Conservation (phyloP, 1,284 basidiomycete genomes). For the Ceratobasidium sp. region DNA sequence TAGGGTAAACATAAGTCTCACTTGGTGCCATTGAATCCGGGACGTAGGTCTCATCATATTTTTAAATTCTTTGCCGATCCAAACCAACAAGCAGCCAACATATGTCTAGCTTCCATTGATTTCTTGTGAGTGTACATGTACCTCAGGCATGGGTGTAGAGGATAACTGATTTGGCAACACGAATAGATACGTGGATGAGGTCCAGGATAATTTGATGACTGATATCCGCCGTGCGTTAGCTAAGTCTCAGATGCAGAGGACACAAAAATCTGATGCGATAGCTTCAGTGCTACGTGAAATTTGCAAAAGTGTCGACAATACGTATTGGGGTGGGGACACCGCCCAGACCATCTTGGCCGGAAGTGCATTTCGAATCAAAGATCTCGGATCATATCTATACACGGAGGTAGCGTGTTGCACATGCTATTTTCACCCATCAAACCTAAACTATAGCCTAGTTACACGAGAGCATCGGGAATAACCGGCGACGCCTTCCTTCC, state of each 20-base stretch:
- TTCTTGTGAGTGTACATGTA: not conserved
- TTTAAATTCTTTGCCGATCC: not conserved
- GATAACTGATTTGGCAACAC: not conserved
- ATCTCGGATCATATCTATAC: conserved; percentile 69
- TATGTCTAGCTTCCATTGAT: not conserved
- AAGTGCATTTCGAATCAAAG: conserved; percentile 73
- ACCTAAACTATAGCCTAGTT: no score
- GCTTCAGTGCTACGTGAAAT: conserved; percentile 64
- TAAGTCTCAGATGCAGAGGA: not conserved
- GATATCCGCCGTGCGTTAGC: conserved; percentile 11
- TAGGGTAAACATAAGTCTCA: not conserved
- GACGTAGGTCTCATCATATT: not conserved
- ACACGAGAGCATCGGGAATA: not conserved
- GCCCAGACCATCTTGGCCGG: conserved; percentile 77
- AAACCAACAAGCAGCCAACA: not conserved
- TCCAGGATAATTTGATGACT: conserved; percentile 31
- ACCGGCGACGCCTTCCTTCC: not conserved
- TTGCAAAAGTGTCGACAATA: conserved; percentile 66
- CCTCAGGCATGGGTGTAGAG: not conserved
- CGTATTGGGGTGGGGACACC: conserved; percentile 81
- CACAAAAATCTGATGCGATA: not conserved
- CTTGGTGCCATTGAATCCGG: no score
- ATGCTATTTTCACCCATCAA: no score
- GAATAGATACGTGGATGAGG: conserved; percentile 30
- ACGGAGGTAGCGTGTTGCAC: not conserved